These are phyloP conservation scores for Kernera saxatilis DNA, from an alignment of 345 rosid genomes.

Conservation along the genomic window DNA sequence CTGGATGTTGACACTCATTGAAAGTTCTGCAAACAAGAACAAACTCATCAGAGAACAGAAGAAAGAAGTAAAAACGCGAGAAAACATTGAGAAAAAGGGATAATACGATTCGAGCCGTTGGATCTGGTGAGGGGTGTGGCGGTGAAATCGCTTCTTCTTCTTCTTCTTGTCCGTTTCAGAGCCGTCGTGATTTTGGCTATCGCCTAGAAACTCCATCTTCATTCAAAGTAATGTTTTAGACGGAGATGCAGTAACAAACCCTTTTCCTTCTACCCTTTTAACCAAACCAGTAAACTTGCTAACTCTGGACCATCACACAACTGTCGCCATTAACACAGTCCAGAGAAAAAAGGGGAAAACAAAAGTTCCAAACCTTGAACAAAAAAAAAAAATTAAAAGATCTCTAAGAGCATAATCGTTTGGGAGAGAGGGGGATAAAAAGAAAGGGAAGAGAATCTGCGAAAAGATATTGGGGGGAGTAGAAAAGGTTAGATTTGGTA, in stretches of 20 bases:
- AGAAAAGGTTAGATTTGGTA: constrained; percentile 22
- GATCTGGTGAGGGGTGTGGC: constrained; percentile 91
- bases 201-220: constrained; percentile 41
- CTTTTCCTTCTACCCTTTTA: neutral
- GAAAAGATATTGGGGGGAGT: neutral
- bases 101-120: constrained; percentile 82
- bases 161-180: constrained; percentile 40
- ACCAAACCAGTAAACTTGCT: constrained; percentile 15
- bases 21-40: constrained; percentile 49
- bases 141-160: constrained; percentile 88
- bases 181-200: constrained; percentile 35
- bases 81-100: neutral
- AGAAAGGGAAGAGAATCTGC: constrained; percentile 21
- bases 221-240: constrained; percentile 1
- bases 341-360: neutral
- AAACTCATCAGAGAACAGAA: neutral
- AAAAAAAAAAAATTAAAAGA: neutral
- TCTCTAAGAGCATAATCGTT: neutral
- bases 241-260: neutral
- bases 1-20: constrained; percentile 96
- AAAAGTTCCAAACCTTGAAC: neutral
- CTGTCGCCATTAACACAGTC: constrained; percentile 23
- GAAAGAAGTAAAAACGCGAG: neutral
- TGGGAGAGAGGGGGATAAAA: neutral
- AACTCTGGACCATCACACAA: constrained; percentile 27